Base-by-base conservation (phyloP, 1,139 yeast genomes). In the Suhomyces kunorum region DNA sequence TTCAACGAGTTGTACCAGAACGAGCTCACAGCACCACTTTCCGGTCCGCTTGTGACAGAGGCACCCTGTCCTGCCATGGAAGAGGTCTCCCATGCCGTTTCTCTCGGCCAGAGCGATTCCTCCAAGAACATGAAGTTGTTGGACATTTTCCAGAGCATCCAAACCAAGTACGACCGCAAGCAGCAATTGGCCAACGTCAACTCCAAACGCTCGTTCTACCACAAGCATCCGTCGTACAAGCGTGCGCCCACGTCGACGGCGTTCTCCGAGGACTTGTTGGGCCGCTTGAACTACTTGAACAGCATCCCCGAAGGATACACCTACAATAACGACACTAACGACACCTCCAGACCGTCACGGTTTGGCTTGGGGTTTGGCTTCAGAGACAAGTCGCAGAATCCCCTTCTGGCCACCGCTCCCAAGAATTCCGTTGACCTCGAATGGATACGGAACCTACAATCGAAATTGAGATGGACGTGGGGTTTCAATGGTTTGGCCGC, bases 401-500 rank as follows among this genome's bases (percentile, higher is more conserved):
- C 37, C 2, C 15, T 23, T 14, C 44, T 22, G 17, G 18, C 35
- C 19, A 13, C 18, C 22, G 27, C 36, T 17, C 51, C 49, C 33
- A 53, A 44, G 32, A 40, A 38, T 19, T 25, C 36, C 8, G 39
- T 48, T 25, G 59, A 53, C 28, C 34, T 54, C 19, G 63, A 54
- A 31, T 65, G 71, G 71, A 45, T 66, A 14, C 49, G 51, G 20
- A 51, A 42, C 9, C 48, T 66, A 36, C 68, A 58, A 31, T 50
- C 58, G 25, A 64, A 62, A 42, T 47, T 66, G 13, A 46, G 65
- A 30, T 64, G 68, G 68, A 53, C 63, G 31, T 64, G 68, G 68
- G 42, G 43, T 16, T 42, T 38, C 40, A 42, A 35, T 28, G 45
- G 41, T 37, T 40, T 33, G 28, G 40, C 19, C 3, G 22, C 18